Evolutionary conservation across 768 basidiomycete species (phyloP), one percentile per base, ranked within the genome.

Genomic region (Hygrophoropsis aurantiaca): DNA sequence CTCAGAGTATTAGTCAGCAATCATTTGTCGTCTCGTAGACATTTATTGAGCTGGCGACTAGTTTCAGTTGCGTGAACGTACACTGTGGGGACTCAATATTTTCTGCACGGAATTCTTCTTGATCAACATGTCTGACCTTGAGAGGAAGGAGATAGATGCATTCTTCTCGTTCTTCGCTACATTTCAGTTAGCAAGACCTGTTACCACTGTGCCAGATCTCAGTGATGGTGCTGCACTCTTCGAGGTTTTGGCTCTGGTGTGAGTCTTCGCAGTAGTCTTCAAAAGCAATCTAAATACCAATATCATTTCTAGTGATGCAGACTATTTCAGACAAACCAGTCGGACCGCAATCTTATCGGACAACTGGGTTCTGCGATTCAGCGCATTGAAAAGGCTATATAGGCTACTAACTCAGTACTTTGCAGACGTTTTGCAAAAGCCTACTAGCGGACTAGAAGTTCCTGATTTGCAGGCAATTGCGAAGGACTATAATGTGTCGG

Each of bases 311-410:
- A 94, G 91, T 54, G 92, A 94, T 70, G 73, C 74, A 40, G 78
- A 84, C 25, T 90, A 90, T 69, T 94, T 94, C 60, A 79, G 81
- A 37, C 79, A 78, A 44, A 68, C 82, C 4, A 69, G 73, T 16
- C 79, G 85, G 10, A 70, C 79, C 5, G 72, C 82, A 0, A 82
- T 88, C 44, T 75, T 75, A 2, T 81, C 86, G 10, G 90, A 92
- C 58, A 94, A 90, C 67, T 95, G 92, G 92, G 89, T 93, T 47
- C 68, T 93, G 25, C 82, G 91, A 11, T 91, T 93, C 66, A 85
- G 78, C 65, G 67, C 85, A 8, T 78, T 94, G 51, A 94, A 94
- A 59, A 81, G 87, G 19, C 75, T 94, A 42, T 94, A 91, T 66
- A 79, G 92, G 37, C 80, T 93, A 32, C 86, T 94, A 74, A 90